phyloP scores from a whole-genome alignment of 176 grass and related monocot species.

The sorghum (Sorghum bicolor) region DNA sequence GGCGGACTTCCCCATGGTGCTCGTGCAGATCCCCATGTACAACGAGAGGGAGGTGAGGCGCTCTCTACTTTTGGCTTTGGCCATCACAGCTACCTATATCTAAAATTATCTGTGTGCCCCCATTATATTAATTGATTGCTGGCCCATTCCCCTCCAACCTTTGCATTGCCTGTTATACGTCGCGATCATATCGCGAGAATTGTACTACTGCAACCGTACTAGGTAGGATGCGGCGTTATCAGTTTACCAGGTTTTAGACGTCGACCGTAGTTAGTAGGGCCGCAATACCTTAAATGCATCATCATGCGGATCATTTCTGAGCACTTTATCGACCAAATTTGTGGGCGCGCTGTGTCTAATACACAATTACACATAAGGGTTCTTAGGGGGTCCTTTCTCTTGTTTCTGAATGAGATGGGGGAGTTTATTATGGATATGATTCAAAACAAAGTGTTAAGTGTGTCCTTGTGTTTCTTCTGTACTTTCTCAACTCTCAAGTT shows the following conservation, averaged over 20 bases:
- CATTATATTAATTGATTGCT: too few relatives aligned
- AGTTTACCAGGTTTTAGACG: neutral
- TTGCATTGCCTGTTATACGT: neutral
- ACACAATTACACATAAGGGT: too few relatives aligned
- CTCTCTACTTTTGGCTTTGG: too few relatives aligned
- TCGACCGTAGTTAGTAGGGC: neutral
- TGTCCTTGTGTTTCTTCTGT: neutral
- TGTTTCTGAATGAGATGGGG: neutral
- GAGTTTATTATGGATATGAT: neutral
- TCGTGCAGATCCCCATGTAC: conserved; percentile 96
- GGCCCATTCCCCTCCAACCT: neutral
- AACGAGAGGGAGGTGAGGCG: conserved; percentile 73
- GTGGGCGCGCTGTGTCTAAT: too few relatives aligned
- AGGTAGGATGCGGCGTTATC: neutral
- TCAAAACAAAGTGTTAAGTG: neutral
- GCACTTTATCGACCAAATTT: too few relatives aligned
- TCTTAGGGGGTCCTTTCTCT: neutral
- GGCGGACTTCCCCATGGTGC: conserved; percentile 59
- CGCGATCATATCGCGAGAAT: neutral
- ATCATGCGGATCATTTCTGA: neutral
- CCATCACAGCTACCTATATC: too few relatives aligned
- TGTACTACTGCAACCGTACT: neutral
- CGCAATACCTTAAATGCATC: neutral
- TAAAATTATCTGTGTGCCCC: too few relatives aligned
- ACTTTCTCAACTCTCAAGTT: neutral